phyloP scores from a whole-genome alignment of 805 yeast genomes.

The Candida multigemmis region DNA sequence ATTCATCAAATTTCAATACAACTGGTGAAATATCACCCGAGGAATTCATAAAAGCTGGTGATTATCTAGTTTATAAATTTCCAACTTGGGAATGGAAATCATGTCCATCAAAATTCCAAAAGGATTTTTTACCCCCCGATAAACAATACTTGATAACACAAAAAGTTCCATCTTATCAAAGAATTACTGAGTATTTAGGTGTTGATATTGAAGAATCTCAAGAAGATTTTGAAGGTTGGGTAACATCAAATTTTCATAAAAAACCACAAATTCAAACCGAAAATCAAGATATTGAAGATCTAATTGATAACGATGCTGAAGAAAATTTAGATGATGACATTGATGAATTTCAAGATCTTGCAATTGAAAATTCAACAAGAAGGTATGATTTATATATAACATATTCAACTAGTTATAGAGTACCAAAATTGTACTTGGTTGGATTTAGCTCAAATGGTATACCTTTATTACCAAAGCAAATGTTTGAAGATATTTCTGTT shows the following conservation, averaged over 20 bases:
- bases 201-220: conserved; percentile 29
- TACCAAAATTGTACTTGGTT: conserved; percentile 86
- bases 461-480: conserved; percentile 77
- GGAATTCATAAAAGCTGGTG: conserved; percentile 92
- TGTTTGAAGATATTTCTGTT: conserved; percentile 90
- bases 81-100: conserved; percentile 93
- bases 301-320: conserved; percentile 36
- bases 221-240: conserved; percentile 47
- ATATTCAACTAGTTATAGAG: conserved; percentile 91
- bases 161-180: conserved; percentile 77
- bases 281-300: conserved; percentile 37
- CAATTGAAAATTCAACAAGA: conserved; percentile 36
- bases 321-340: conserved; percentile 18
- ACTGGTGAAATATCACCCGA: conserved; percentile 95
- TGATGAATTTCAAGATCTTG: conserved; percentile 17
- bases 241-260: conserved; percentile 26
- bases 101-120: conserved; percentile 25
- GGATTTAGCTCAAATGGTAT: conserved; percentile 80
- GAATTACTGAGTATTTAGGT: conserved; percentile 53
- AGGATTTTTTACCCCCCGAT: conserved; percentile 73
- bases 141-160: conserved; percentile 83
- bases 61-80: conserved; percentile 79
- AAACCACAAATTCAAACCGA: conserved; percentile 6
- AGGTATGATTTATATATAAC: conserved; percentile 85
- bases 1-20: conserved; percentile 72